These are phyloP conservation scores for Lasiodiplodia theobromae DNA, from an alignment of 2,329 filamentous ascomycete species.

Conservation along the genomic window DNA sequence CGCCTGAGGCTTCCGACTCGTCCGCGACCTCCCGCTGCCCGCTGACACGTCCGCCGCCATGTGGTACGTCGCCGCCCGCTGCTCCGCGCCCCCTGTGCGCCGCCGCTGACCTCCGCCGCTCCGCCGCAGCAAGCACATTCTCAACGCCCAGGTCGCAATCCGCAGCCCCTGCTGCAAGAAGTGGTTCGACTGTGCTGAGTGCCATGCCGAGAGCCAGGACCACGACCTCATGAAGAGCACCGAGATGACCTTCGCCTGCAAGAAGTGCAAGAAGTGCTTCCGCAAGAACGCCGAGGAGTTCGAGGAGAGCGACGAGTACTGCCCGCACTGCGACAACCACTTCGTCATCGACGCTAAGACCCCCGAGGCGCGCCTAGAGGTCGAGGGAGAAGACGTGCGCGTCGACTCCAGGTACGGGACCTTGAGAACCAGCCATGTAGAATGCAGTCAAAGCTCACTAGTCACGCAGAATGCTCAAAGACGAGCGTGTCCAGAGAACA, in stretches of 20 bases:
- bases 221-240: constrained; percentile 78
- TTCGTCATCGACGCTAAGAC: constrained; percentile 90
- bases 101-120: constrained; percentile 18
- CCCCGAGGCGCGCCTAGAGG: constrained; percentile 80
- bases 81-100: constrained; percentile 10
- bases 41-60: constrained; percentile 33
- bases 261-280: constrained; percentile 99
- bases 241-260: constrained; percentile 96
- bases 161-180: constrained; percentile 95
- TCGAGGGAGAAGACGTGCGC: constrained; percentile 90
- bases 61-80: constrained; percentile 36
- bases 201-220: constrained; percentile 80
- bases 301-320: constrained; percentile 98
- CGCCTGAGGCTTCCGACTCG: constrained; percentile 15
- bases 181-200: constrained; percentile 99
- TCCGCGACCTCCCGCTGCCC: not conserved
- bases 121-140: constrained; percentile 82
- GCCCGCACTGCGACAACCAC: constrained; percentile 98
- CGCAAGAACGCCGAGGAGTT: constrained; percentile 92
- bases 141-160: constrained; percentile 97
- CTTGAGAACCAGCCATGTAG: constrained; percentile 31
- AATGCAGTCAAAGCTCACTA: constrained; percentile 1
- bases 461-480: constrained; percentile 77
- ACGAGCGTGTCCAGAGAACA: constrained; percentile 75
- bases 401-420: constrained; percentile 69